These are phyloP conservation scores for Fusarium fracticaudum DNA, from an alignment of 2,329 filamentous ascomycete species.

Conservation along the genomic window DNA sequence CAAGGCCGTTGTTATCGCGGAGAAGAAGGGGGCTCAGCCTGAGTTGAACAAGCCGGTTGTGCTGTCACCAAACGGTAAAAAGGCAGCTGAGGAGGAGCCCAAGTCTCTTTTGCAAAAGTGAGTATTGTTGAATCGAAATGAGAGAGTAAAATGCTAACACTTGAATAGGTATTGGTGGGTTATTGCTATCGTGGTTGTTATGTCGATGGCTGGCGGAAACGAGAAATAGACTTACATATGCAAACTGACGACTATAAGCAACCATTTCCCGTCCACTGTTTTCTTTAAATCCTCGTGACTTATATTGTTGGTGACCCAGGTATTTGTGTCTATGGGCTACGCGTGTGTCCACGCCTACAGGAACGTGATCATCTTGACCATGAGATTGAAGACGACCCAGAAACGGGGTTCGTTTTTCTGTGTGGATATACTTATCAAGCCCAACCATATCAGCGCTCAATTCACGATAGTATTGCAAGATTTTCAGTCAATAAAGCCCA, in stretches of 20 bases:
- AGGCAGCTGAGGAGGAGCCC: conserved; percentile 64
- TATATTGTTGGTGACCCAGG: not conserved
- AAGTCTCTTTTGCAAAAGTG: conserved; percentile 76
- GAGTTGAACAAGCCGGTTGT: conserved; percentile 72
- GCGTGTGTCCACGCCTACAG: not conserved
- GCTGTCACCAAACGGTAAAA: conserved; percentile 67
- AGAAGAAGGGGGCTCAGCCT: conserved; percentile 62
- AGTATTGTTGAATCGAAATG: conserved; percentile 40
- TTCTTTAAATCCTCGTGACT: not conserved
- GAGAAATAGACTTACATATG: conserved; percentile 56
- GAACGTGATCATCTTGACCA: not conserved
- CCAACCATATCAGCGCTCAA: not conserved
- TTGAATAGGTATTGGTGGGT: conserved; percentile 72
- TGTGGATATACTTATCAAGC: not conserved
- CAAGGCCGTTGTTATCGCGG: conserved; percentile 61
- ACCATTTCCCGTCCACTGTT: not conserved
- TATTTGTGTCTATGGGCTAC: not conserved
- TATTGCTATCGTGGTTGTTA: conserved; percentile 61
- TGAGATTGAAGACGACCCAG: not conserved
- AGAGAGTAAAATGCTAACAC: conserved; percentile 46
- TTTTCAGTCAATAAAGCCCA: no score
- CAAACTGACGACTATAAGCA: not conserved
- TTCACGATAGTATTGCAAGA: not conserved
- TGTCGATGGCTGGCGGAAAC: conserved; percentile 64
- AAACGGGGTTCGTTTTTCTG: not conserved